Evolutionary conservation across 495 filamentous ascomycete species (phyloP), one percentile per base, ranked within the genome.

Genomic region (Lophiostoma macrostomum): DNA sequence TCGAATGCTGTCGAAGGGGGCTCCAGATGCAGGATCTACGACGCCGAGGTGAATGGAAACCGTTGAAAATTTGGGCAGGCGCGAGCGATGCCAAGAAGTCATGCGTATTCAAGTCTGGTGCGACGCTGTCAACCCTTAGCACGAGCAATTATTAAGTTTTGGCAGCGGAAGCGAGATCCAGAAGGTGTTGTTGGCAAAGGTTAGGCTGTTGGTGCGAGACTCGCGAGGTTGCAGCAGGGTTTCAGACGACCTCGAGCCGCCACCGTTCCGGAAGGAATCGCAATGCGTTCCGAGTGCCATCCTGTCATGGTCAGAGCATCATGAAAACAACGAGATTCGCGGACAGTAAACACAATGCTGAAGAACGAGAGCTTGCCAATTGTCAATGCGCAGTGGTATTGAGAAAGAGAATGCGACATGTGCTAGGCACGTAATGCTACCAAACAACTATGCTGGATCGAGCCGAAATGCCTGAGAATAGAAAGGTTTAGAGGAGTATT

Each of bases 171-270:
- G 18, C 46, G 53, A 52, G 38, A 22, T 20, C 7, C 50, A 44
- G 3, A 36, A 42, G 10, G 34, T 41, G 47, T 27, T 48, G 32
- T 25, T 50, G 41, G 8, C 16, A 25, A 29, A 27, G 39, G 18
- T 29, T 24, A 50, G 38, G 44, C 41, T 42, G 27, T 47, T 42
- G 41, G 44, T 44, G 60, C 28, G 42, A 58, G 54, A 14, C 10
- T n/a, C n/a, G 13, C 7, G 5, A 1, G 11, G 60, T 56, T 34
- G 32, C 60, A 56, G 22, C 20, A 22, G 19, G 20, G 60, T 63
- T 57, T 63, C 60, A 63, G 14, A 39, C 40, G 30, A 42, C 44
- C 27, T 18, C 48, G 13, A 58, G 49, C 60, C 60, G 60, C 60
- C 25, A 48, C 45, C 30, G 30, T 19, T 29, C 48, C 41, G 41